Conservation (phyloP, 306 rosid genomes). For the Chamaecrista fasciculata region DNA sequence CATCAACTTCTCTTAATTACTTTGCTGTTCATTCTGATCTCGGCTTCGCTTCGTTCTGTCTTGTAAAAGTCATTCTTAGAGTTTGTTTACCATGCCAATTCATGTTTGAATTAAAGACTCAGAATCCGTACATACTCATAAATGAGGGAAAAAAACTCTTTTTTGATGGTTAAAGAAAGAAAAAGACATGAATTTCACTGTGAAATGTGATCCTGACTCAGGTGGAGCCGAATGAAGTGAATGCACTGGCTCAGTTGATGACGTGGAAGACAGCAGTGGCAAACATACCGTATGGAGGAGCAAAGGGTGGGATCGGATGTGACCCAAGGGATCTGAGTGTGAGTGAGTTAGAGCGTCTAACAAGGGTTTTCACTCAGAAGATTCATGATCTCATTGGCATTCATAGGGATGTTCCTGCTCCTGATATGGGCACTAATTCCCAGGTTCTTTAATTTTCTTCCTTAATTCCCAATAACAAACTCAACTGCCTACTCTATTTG, state of each 20-base stretch:
- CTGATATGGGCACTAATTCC: constrained; percentile 76
- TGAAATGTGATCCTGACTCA: too few relatives aligned
- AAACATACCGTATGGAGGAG: constrained; percentile 52
- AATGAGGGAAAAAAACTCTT: too few relatives aligned
- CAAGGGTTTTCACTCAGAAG: constrained; percentile 83
- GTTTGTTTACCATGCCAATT: neutral
- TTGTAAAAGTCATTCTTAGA: constrained; percentile 6
- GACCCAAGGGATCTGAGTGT: constrained; percentile 60
- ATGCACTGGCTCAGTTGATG: constrained; percentile 53
- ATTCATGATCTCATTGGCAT: constrained; percentile 73
- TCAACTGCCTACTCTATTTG: too few relatives aligned
- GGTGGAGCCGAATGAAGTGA: constrained; percentile 51
- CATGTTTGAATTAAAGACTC: neutral
- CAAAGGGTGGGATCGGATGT: constrained; percentile 75
- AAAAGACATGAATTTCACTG: too few relatives aligned
- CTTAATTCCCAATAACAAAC: too few relatives aligned
- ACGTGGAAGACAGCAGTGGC: constrained; percentile 54
- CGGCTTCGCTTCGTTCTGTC: neutral
- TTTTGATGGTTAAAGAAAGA: too few relatives aligned
- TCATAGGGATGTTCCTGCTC: constrained; percentile 78
- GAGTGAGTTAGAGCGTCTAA: constrained; percentile 68
- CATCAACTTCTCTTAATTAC: neutral
- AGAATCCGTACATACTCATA: neutral
- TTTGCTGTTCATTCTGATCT: constrained; percentile 13
- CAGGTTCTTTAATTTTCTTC: too few relatives aligned